These are phyloP conservation scores for Rhododendron ferrugineum DNA, from an alignment of 148 eudicot genomes.

Conservation along the genomic window DNA sequence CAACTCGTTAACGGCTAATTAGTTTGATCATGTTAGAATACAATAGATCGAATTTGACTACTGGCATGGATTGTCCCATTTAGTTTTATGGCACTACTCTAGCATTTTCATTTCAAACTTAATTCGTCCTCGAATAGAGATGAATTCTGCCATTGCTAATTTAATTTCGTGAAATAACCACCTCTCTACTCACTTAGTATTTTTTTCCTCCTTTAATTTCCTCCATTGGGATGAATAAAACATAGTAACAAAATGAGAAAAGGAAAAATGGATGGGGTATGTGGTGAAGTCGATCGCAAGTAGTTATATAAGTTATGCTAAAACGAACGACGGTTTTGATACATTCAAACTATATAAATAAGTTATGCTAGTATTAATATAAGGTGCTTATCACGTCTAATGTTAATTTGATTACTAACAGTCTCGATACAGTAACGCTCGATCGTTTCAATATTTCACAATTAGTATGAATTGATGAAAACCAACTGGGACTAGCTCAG, in stretches of 20 bases:
- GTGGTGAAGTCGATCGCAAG: too few species aligned
- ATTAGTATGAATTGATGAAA: background rate
- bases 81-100: background rate
- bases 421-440: background rate
- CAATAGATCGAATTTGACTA: background rate
- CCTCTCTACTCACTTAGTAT: background rate
- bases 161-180: background rate
- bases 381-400: too few species aligned
- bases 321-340: too few species aligned
- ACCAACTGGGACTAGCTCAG: too few species aligned
- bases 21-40: background rate
- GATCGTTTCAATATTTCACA: background rate
- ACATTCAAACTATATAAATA: too few species aligned
- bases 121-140: background rate
- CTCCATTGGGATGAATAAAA: background rate
- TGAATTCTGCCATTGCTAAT: too few species aligned
- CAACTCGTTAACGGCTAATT: background rate
- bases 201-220: background rate
- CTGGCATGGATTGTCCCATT: background rate
- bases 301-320: too few species aligned
- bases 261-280: too few species aligned
- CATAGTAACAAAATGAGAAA: too few species aligned
- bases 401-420: too few species aligned
- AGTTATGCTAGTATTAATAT: too few species aligned
- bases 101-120: background rate